Evolutionary conservation across 805 yeast genomes (phyloP).

Genomic region (Monosporozyma servazzii): DNA sequence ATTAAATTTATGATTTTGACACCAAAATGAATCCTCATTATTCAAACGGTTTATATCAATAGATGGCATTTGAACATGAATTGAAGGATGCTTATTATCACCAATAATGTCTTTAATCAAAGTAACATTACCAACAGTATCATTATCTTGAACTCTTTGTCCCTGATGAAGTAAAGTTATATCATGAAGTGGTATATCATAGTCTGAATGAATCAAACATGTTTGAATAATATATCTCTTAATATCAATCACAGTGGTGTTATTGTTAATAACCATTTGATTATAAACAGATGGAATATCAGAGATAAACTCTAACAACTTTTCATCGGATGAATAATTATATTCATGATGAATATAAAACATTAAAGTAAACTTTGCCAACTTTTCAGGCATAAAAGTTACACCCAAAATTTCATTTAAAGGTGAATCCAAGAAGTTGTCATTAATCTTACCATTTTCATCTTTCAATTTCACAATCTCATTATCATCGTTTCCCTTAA

Average conservation of each 20-base stretch:
- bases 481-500: slow-evolving; percentile 15
- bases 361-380: slow-evolving; percentile 23
- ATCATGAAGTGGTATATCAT: slow-evolving; percentile 6
- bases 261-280: slow-evolving; percentile 14
- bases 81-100: slow-evolving; percentile 8
- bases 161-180: slow-evolving; percentile 26
- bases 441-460: slow-evolving; percentile 7
- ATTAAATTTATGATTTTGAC: background rate
- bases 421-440: slow-evolving; percentile 14
- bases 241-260: slow-evolving; percentile 22
- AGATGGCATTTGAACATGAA: slow-evolving; percentile 24
- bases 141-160: slow-evolving; percentile 6
- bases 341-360: slow-evolving; percentile 19
- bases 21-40: slow-evolving; percentile 1
- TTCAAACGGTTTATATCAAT: background rate
- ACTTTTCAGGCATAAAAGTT: slow-evolving; percentile 30
- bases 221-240: slow-evolving; percentile 21
- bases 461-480: slow-evolving; percentile 8
- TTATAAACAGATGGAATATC: slow-evolving; percentile 20
- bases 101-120: slow-evolving; percentile 14
- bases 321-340: slow-evolving; percentile 2
- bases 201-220: slow-evolving; percentile 15
- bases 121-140: slow-evolving; percentile 15
- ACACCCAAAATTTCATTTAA: slow-evolving; percentile 25
- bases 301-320: slow-evolving; percentile 1